Evolutionary conservation across 345 rosid genomes (phyloP).

Genomic region (Populus tremula): DNA sequence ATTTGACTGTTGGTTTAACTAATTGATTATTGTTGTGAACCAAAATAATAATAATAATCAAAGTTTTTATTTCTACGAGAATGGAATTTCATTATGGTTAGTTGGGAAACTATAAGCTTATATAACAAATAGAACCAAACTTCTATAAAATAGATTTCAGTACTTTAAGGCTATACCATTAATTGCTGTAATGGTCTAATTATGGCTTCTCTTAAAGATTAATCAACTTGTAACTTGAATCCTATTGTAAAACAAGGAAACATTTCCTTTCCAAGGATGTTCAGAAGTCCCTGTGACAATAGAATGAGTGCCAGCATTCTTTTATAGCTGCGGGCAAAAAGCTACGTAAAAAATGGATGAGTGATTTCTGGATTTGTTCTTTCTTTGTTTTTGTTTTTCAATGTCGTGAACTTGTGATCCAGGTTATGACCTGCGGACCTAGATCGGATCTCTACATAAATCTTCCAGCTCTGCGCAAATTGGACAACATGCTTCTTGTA

Average conservation of each 20-base stretch:
- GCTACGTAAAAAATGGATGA: neutral
- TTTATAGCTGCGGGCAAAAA: neutral
- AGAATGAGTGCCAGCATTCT: neutral
- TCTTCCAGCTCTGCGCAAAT: conserved; percentile 88
- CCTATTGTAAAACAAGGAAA: conserved; percentile 2
- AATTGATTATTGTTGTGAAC: neutral
- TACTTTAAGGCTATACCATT: neutral
- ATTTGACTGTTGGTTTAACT: neutral
- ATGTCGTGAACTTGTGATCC: conserved; percentile 8
- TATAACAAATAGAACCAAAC: neutral
- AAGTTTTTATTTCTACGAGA: neutral
- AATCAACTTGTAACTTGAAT: conserved; percentile 6
- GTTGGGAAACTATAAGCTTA: neutral
- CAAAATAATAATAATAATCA: too few species aligned
- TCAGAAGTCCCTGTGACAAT: neutral
- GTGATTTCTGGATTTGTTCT: conserved; percentile 3
- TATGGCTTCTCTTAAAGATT: neutral
- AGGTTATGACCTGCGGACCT: conserved; percentile 98
- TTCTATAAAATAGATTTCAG: neutral
- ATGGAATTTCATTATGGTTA: neutral
- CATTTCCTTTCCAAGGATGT: neutral
- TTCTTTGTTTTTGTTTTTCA: neutral
- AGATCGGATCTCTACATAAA: conserved; percentile 84
- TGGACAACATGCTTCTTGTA: conserved; percentile 97
- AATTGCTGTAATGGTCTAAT: neutral